Percentiles rank a stretch among this genome's conserved stretches.
Evolutionary conservation across 805 yeast species (phyloP).

Genomic region (Candida chilensis): DNA sequence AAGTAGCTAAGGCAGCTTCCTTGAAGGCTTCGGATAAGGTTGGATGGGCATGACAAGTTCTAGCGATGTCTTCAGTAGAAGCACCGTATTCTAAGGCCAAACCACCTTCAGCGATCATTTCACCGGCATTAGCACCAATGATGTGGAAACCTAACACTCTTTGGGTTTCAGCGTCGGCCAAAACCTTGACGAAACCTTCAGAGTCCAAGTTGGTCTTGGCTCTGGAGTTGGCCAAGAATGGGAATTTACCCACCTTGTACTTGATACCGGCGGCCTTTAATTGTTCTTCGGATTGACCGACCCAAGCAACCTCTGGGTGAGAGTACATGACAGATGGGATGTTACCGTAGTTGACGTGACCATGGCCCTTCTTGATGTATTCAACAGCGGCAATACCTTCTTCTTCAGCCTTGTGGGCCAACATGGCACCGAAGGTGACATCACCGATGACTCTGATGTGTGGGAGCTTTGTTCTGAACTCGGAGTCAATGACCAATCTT

Average conservation of each 20-base stretch:
- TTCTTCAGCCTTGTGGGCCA: constrained; percentile 99
- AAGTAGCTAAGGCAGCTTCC: constrained; percentile 93
- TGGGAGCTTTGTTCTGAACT: constrained; percentile 84
- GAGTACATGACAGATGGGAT: constrained; percentile 99
- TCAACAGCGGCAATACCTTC: constrained; percentile 99
- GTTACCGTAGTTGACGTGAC: constrained; percentile 96
- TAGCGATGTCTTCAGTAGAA: constrained; percentile 92
- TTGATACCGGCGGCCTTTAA: constrained; percentile 86
- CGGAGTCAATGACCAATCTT: constrained; percentile 87
- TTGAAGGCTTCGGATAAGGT: constrained; percentile 96
- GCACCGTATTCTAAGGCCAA: constrained; percentile 99
- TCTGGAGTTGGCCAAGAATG: constrained; percentile 97
- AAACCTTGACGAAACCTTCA: constrained; percentile 93
- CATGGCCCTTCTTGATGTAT: constrained; percentile 86
- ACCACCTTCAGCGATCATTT: constrained; percentile 98
- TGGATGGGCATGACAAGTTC: constrained; percentile 99
- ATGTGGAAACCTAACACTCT: constrained; percentile 95
- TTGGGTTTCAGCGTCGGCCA: constrained; percentile 96
- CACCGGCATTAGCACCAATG: constrained; percentile 98
- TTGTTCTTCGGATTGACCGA: constrained; percentile 92
- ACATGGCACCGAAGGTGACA: constrained; percentile 97
- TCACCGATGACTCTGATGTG: constrained; percentile 98
- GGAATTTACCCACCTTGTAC: constrained; percentile 95
- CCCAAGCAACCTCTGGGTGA: constrained; percentile 99
- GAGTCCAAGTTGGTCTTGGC: constrained; percentile 97